A percentile compares a stretch with the other conserved stretches of the same genome.
phyloP scores from a whole-genome alignment of 2,329 filamentous ascomycete genomes.

The Colletotrichum neosansevieriae region DNA sequence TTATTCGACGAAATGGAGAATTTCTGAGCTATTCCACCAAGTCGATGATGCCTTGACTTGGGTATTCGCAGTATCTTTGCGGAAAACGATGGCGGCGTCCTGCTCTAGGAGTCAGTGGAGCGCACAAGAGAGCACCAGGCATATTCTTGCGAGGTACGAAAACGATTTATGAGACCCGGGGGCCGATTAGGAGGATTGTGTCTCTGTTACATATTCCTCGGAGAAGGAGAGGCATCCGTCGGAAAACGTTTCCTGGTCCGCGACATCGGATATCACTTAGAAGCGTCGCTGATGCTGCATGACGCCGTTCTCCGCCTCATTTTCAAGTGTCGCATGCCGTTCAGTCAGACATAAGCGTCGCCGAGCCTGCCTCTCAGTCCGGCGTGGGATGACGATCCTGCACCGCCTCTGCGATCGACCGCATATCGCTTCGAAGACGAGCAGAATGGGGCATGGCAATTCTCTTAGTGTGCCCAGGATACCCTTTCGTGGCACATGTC shows the following conservation, averaged over 20 bases:
- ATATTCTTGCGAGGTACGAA: background rate
- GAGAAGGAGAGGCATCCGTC: background rate
- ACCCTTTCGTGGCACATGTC: too few relatives aligned
- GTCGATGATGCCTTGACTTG: too few relatives aligned
- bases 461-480: too few relatives aligned
- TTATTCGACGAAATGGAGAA: too few relatives aligned
- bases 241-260: background rate
- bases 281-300: background rate
- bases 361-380: too few relatives aligned
- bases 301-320: background rate
- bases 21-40: too few relatives aligned
- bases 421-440: too few relatives aligned
- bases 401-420: too few relatives aligned
- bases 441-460: too few relatives aligned
- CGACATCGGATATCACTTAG: background rate
- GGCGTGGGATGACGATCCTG: too few relatives aligned
- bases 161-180: slow-evolving; percentile 5
- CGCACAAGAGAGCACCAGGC: background rate
- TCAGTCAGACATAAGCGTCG: background rate
- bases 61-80: background rate
- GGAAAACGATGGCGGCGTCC: background rate
- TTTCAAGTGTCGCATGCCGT: background rate
- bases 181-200: background rate
- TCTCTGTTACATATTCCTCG: slow-evolving; percentile 8
- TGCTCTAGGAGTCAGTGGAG: background rate